A percentile compares a stretch with the other conserved stretches of the same genome.
Conservation (phyloP, 192 early-diverging fungal genomes). For the Geranomyces michiganensis region DNA sequence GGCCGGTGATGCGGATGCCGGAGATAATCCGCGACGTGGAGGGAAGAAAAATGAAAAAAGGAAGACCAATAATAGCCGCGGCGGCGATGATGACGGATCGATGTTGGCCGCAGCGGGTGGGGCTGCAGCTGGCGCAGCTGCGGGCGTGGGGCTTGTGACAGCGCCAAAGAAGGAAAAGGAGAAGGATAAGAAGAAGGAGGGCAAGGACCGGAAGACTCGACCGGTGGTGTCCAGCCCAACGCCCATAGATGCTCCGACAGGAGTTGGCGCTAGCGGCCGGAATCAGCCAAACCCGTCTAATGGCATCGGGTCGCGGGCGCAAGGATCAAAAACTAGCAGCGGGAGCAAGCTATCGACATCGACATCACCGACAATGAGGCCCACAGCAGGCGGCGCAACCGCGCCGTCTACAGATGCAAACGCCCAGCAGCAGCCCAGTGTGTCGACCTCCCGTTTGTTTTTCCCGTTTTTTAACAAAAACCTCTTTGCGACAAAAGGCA, state of each 20-base stretch:
- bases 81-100: no score
- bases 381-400: neutral
- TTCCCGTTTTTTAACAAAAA: constrained; percentile 40
- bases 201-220: constrained; percentile 20
- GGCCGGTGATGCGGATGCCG: neutral
- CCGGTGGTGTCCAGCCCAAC: no score
- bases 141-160: neutral
- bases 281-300: no score
- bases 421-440: constrained; percentile 1
- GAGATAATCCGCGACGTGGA: neutral
- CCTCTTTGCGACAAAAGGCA: constrained; percentile 29
- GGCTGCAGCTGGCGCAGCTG: neutral
- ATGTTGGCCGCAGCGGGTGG: neutral
- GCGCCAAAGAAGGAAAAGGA: constrained; percentile 14
- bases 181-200: constrained; percentile 28
- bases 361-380: neutral
- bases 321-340: no score
- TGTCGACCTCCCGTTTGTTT: constrained; percentile 25
- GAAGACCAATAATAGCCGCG: neutral
- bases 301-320: no score
- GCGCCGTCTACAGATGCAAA: neutral
- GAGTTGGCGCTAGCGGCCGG: no score
- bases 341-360: no score
- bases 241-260: no score
- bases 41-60: neutral